Percentiles rank a stretch among this genome's conserved stretches.
phyloP scores from a whole-genome alignment of 768 basidiomycete genomes.

The Heimioporus sp. region DNA sequence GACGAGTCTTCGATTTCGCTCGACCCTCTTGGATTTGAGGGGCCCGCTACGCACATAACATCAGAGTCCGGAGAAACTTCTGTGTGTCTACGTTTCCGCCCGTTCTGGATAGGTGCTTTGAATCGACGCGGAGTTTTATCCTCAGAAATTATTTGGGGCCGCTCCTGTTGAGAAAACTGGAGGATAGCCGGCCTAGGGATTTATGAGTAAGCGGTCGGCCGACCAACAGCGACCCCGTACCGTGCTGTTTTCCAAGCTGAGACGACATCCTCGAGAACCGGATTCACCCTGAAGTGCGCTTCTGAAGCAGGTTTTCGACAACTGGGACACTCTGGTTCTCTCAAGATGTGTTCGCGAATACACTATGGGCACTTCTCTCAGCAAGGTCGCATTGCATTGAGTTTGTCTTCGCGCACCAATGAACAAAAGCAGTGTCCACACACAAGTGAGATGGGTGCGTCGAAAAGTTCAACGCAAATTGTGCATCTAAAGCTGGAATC shows the following conservation, averaged over 20 bases:
- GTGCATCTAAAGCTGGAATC: conserved; percentile 69
- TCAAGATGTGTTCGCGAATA: conserved; percentile 55
- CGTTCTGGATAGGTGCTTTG: conserved; percentile 16
- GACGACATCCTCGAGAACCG: conserved; percentile 67
- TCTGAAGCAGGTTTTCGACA: conserved; percentile 64
- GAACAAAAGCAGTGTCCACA: conserved; percentile 89
- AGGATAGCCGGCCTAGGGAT: conserved; percentile 43
- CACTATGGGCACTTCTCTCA: conserved; percentile 47
- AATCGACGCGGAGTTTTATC: conserved; percentile 17
- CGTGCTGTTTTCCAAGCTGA: conserved; percentile 70
- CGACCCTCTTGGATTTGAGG: conserved; percentile 24
- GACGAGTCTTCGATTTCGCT: conserved; percentile 24
- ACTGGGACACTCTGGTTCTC: conserved; percentile 67
- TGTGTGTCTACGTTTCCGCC: conserved; percentile 37
- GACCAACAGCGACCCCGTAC: conserved; percentile 36
- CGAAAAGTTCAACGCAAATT: conserved; percentile 74
- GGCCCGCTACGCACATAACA: conserved; percentile 28
- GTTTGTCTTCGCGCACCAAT: conserved; percentile 43
- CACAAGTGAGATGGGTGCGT: conserved; percentile 66
- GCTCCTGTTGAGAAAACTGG: conserved; percentile 37
- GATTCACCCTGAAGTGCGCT: conserved; percentile 62
- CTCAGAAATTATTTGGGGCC: conserved; percentile 10
- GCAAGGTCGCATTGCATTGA: not conserved
- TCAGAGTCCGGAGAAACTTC: conserved; percentile 26
- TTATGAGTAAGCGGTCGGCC: not conserved